Evolutionary conservation across 2,329 filamentous ascomycete genomes (phyloP).

Genomic region (Botrytis deweyae): DNA sequence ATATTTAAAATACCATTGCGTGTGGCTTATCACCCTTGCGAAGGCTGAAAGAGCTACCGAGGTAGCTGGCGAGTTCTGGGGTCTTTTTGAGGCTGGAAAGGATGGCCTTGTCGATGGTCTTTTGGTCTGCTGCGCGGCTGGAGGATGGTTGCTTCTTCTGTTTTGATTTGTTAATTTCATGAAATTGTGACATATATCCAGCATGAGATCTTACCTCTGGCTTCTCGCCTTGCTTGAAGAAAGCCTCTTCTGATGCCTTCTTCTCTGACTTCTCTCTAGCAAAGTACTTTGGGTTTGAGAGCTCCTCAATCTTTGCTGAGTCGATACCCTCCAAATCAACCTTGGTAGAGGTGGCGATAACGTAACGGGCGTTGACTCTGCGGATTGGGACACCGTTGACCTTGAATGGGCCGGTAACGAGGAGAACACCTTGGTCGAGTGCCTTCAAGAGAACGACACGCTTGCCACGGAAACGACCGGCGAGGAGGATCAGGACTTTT

Average conservation of each 20-base stretch:
- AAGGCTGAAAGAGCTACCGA: constrained; percentile 94
- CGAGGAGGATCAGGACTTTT: constrained; percentile 97
- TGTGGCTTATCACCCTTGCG: constrained; percentile 99
- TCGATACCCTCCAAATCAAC: constrained; percentile 85
- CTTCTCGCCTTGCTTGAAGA: constrained; percentile 99
- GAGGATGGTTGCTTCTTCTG: constrained; percentile 97
- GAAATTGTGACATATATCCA: not conserved
- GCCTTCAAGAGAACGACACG: constrained; percentile 98
- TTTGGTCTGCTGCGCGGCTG: constrained; percentile 94
- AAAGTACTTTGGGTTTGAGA: constrained; percentile 82
- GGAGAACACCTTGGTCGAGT: constrained; percentile 95
- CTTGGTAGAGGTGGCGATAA: constrained; percentile 86
- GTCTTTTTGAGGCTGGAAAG: constrained; percentile 98
- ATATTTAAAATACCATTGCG: constrained; percentile 93
- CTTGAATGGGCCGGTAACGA: constrained; percentile 99
- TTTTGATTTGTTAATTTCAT: constrained; percentile 32
- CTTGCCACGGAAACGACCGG: constrained; percentile 99
- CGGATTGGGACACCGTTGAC: constrained; percentile 98
- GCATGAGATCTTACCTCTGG: constrained; percentile 68
- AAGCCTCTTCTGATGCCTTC: constrained; percentile 96
- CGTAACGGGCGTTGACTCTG: constrained; percentile 89
- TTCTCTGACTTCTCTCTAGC: constrained; percentile 90
- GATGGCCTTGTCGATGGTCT: constrained; percentile 95
- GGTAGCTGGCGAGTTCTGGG: constrained; percentile 89
- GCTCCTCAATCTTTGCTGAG: constrained; percentile 81